A percentile compares a stretch with the other conserved stretches of the same genome.
These are phyloP conservation scores for Arachnomyces sp. DNA, from an alignment of 2,329 filamentous ascomycete species.

Conservation along the genomic window DNA sequence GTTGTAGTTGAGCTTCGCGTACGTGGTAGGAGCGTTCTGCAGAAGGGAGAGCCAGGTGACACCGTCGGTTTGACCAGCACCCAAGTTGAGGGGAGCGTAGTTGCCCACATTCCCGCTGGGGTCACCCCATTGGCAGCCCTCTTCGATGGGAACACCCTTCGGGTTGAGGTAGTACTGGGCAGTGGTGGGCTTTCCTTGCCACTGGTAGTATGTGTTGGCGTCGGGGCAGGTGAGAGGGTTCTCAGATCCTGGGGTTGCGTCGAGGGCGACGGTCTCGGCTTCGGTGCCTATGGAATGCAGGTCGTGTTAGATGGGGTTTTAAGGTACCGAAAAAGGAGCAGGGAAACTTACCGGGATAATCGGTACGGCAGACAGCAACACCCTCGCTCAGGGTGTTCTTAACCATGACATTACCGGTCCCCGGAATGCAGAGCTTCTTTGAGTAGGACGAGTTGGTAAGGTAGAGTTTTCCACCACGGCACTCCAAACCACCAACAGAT, in stretches of 20 bases:
- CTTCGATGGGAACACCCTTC: constrained; percentile 53
- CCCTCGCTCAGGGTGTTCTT: constrained; percentile 61
- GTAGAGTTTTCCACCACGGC: constrained; percentile 62
- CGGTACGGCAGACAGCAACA: constrained; percentile 81
- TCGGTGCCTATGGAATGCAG: constrained; percentile 51
- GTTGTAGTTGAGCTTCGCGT: constrained; percentile 64
- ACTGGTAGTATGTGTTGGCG: constrained; percentile 64
- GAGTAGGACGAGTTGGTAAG: constrained; percentile 60
- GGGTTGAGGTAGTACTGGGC: constrained; percentile 98
- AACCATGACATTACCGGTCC: constrained; percentile 62
- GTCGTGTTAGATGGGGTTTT: constrained; percentile 6
- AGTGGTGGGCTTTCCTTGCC: constrained; percentile 65
- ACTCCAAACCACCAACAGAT: constrained; percentile 81
- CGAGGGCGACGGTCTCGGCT: constrained; percentile 71
- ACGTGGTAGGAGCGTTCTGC: constrained; percentile 70
- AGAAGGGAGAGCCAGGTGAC: constrained; percentile 75
- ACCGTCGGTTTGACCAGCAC: constrained; percentile 63
- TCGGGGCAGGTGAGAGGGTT: constrained; percentile 67
- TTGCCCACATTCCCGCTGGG: constrained; percentile 59
- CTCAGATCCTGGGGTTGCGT: constrained; percentile 51
- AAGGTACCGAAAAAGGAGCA: background rate
- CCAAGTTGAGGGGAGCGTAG: constrained; percentile 79
- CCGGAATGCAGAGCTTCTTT: constrained; percentile 65
- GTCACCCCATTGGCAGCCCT: constrained; percentile 70
- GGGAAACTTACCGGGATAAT: constrained; percentile 66